A percentile compares a stretch with the other conserved stretches of the same genome.
phyloP scores from a whole-genome alignment of 2,329 filamentous ascomycete species.

The Penicillium sp. region DNA sequence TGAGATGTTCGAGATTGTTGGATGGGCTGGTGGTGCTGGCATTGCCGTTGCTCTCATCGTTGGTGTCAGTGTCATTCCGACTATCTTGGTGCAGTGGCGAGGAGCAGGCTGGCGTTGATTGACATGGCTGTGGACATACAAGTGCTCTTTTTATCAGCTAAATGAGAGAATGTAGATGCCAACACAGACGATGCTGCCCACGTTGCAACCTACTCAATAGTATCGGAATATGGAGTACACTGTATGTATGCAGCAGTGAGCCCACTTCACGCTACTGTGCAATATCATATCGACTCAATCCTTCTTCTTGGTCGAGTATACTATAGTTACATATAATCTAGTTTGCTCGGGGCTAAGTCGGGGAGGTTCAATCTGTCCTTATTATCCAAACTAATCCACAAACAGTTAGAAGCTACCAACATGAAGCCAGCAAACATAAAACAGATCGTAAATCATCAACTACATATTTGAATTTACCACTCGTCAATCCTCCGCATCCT shows the following conservation, averaged over 20 bases:
- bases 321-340: neutral
- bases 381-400: neutral
- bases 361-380: neutral
- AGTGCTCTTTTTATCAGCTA: neutral
- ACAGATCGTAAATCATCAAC: neutral
- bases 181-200: neutral
- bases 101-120: constrained; percentile 23
- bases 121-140: neutral
- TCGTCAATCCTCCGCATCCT: constrained; percentile 30
- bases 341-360: neutral
- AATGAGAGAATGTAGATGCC: neutral
- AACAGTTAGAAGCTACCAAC: neutral
- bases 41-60: constrained; percentile 29
- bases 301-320: neutral
- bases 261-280: neutral
- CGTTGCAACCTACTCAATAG: neutral
- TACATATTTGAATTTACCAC: constrained; percentile 22
- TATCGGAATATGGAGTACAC: neutral
- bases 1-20: constrained; percentile 32
- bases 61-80: constrained; percentile 30
- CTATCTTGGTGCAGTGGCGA: constrained; percentile 26
- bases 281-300: neutral
- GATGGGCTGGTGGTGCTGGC: constrained; percentile 29
- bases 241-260: neutral
- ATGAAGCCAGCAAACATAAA: neutral